Base-by-base conservation (phyloP, 208 protist genomes). In the Herpetomonas samuelpessoai region DNA sequence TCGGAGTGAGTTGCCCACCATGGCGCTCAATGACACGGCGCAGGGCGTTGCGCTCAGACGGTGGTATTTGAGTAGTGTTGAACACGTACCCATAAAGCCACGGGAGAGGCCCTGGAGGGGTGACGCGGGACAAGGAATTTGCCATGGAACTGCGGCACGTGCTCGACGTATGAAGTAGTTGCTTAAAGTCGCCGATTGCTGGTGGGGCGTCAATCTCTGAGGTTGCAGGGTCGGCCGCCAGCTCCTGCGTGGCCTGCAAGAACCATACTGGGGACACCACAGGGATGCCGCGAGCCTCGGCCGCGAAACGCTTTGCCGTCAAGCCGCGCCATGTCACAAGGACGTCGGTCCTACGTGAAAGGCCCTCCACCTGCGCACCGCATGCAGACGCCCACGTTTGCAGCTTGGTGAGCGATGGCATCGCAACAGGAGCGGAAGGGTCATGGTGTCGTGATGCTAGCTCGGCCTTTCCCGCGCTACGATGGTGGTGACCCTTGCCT, bases 71-170 rank as follows among this genome's bases (percentile, higher is more conserved):
- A 14, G 82, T 82, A 0, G 75, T 58, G 41, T 68, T 83, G 57
- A 95, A 87, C 10, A 58, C 55, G 54, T 95, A 95, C 24, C 86
- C 83, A 44, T 68, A 50, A 45, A 95, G 71, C 45, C 59, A 74
- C 28, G 81, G 77, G 12, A 91, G 35, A 71, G 14, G 65, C 60
- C 27, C 47, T 80, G 1, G 38, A 41, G 31, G 56, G 7, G 22
- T n/a, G 12, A 4, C 21, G 49, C 38, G 21, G 18, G 38, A 19
- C 22, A 1, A 2, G 16, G 44, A 0, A 41, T 39, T 1, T 54
- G 14, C 0, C 12, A 3, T 14, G 10, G 30, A 47, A 16, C 46
- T 31, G 9, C 54, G 21, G 14, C 35, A 41, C 35, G 35, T 18
- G 9, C 9, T 18, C 35, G 35, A 41, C 14, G 35, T 18, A 18